Evolutionary conservation across 192 early-diverging fungal species (phyloP), one percentile per base, ranked within the genome.

Genomic region (Rhizophagus sp.): DNA sequence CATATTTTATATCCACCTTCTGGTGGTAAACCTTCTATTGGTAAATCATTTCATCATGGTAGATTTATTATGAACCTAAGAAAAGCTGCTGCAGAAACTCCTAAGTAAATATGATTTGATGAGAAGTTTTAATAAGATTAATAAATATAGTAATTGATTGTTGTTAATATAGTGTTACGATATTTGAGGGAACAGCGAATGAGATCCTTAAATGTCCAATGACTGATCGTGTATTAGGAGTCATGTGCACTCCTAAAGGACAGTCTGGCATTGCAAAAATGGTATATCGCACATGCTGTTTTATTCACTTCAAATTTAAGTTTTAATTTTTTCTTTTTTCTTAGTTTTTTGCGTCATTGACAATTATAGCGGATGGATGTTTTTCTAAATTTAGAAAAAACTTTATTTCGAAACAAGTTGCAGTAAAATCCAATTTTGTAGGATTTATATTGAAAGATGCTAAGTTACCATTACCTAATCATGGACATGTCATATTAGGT

Each of bases 11-110:
- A 99, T 78, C 91, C 93, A 61, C 44, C 27, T 36, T 8, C 27
- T 3, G 75, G 88, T 41, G 87, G 85, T 9, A 89, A 89, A 30
- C 80, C 83, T 49, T 86, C 83, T 68, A 70, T 85, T 36, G 97
- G 98, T 49, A 78, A 84, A 25, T 94, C 95, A 15, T 99, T 99
- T 84, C 98, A 99, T 79, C 97, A 99, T 57, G 98, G 98, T 3
- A 88, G 94, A 73, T 93, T 99, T 72, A 92, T 99, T 63, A 93
- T 92, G 88, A 95, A 95, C 12, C 78, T 99, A 34, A 81, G 98
- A 47, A 85, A 86, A 34, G 91, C 90, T n/a, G 94, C 87, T 57
- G 83, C 85, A 63, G 84, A 82, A 30, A 83, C 77, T 79, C 79
- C 81, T 50, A 90, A 86, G 93, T 93, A 91, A 76, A 83, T 33